These are phyloP conservation scores for Saccharum hybrid DNA, from an alignment of 202 grass and related monocot species.

Conservation along the genomic window DNA sequence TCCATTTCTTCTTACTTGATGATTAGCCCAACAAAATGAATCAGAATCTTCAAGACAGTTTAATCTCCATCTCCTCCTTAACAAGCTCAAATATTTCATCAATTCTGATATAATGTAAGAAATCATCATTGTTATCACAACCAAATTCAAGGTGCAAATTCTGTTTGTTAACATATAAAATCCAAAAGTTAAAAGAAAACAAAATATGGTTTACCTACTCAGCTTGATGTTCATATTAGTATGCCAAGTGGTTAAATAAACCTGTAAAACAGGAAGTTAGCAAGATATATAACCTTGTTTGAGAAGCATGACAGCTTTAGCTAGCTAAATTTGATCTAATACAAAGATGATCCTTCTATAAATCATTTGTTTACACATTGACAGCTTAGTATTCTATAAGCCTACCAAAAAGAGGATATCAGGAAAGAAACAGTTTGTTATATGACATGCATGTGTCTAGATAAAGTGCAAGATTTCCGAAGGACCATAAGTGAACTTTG, in stretches of 20 bases:
- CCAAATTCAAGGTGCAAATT: background rate
- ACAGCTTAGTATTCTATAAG: background rate
- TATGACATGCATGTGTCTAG: background rate
- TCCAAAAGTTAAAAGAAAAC: background rate
- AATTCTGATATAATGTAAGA: slow-evolving; percentile 53
- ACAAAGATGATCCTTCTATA: slow-evolving; percentile 26
- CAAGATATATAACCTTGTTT: slow-evolving; percentile 23
- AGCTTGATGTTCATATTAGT: slow-evolving; percentile 72
- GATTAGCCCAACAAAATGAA: background rate
- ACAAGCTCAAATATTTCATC: slow-evolving; percentile 74
- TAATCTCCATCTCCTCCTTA: slow-evolving; percentile 66
- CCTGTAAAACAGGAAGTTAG: slow-evolving; percentile 52
- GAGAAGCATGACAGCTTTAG: slow-evolving; percentile 20
- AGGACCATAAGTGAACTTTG: background rate
- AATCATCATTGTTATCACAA: slow-evolving; percentile 1
- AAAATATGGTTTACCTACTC: slow-evolving; percentile 52
- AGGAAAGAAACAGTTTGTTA: slow-evolving; percentile 22
- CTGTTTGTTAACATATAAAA: slow-evolving; percentile 30
- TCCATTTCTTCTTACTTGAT: slow-evolving; percentile 9
- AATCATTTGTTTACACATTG: slow-evolving; percentile 14
- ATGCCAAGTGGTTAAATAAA: slow-evolving; percentile 80
- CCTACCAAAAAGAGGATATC: slow-evolving; percentile 24
- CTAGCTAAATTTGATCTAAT: slow-evolving; percentile 32
- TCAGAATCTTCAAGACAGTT: slow-evolving; percentile 50
- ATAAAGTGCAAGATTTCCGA: background rate